Evolutionary conservation across 805 yeast genomes (phyloP).

Genomic region (Yarrowia hollandica): DNA sequence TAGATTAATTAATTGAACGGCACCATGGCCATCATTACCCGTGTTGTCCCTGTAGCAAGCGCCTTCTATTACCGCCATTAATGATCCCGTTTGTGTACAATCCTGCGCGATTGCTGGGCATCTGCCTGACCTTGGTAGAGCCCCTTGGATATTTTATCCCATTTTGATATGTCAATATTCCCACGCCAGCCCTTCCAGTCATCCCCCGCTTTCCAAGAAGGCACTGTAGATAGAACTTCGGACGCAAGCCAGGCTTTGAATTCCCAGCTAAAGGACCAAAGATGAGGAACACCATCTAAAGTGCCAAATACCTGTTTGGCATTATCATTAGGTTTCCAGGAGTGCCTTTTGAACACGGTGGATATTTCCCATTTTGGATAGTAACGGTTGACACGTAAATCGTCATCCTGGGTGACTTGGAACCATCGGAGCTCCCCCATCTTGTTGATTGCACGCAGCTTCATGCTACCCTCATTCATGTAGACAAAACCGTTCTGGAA

Average conservation of each 20-base stretch:
- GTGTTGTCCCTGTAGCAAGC: not conserved
- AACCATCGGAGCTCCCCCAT: not conserved
- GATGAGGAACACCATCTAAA: not conserved
- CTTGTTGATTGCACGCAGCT: not conserved
- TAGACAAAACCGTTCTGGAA: not conserved
- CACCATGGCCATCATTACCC: not conserved
- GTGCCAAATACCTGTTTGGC: conserved; percentile 8
- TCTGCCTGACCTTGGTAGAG: no score
- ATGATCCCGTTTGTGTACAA: no score
- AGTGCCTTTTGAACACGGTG: not conserved
- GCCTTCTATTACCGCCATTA: no score
- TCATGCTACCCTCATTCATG: conserved; percentile 7
- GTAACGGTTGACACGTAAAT: conserved; percentile 2
- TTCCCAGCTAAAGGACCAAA: conserved; percentile 4
- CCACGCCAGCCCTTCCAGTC: conserved; percentile 8
- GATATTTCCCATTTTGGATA: conserved; percentile 9
- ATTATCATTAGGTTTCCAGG: conserved; percentile 6
- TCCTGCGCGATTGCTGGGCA: no score
- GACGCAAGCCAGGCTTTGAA: not conserved
- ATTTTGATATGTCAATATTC: not conserved
- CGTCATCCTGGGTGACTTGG: not conserved
- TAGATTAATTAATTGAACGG: conserved; percentile 18
- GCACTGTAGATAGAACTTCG: not conserved
- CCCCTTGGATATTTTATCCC: no score
- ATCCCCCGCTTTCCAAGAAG: not conserved